These are phyloP conservation scores for Crithidia bombi DNA, from an alignment of 208 protist genomes.

Conservation along the genomic window DNA sequence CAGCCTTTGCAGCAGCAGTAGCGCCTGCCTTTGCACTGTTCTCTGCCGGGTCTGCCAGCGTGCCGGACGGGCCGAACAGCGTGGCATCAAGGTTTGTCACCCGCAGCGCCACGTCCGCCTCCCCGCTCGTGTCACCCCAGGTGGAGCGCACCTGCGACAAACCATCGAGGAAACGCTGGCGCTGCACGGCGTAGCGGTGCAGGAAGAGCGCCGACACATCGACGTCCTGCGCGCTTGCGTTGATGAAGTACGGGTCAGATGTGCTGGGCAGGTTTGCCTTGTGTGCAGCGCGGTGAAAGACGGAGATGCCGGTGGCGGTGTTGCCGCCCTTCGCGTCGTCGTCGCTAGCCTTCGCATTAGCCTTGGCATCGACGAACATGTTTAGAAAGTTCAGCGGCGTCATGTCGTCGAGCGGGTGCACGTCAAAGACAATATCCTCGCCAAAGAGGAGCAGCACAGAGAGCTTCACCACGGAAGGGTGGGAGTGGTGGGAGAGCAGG, in stretches of 20 bases:
- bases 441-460: constrained; percentile 85
- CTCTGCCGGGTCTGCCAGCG: constrained; percentile 34
- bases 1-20: neutral
- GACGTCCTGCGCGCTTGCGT: constrained; percentile 79
- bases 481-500: constrained; percentile 80
- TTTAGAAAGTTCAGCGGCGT: constrained; percentile 86
- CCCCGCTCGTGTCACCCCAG: constrained; percentile 85
- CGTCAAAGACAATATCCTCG: constrained; percentile 89
- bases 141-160: constrained; percentile 82
- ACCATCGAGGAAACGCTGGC: constrained; percentile 83
- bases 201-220: constrained; percentile 88
- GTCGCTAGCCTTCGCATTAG: constrained; percentile 33
- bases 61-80: constrained; percentile 82
- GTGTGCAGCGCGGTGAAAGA: constrained; percentile 81
- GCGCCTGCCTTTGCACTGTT: neutral
- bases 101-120: constrained; percentile 77
- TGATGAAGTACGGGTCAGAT: constrained; percentile 89
- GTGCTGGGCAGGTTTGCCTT: constrained; percentile 76
- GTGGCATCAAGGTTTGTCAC: constrained; percentile 71
- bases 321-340: constrained; percentile 42
- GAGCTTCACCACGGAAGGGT: constrained; percentile 91
- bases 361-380: constrained; percentile 90
- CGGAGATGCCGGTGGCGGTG: constrained; percentile 56
- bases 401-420: constrained; percentile 92
- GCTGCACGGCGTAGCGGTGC: constrained; percentile 91